A percentile compares a stretch with the other conserved stretches of the same genome.
Evolutionary conservation across 108 stramenopile species (phyloP).

Genomic region (Epithemia pelagica): DNA sequence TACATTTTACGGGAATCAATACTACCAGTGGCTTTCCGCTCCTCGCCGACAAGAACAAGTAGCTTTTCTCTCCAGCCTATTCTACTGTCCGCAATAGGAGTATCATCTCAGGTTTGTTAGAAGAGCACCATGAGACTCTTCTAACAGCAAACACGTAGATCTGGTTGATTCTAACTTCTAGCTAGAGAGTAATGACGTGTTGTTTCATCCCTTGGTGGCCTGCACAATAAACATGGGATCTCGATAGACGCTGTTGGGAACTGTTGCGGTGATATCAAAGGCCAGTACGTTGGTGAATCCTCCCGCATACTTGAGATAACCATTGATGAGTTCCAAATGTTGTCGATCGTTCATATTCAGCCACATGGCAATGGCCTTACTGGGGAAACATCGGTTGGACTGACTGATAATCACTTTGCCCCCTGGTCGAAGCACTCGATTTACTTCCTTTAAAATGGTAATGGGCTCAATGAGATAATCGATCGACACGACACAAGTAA

Average conservation of each 20-base stretch:
- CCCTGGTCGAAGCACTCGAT: slow-evolving; percentile 82
- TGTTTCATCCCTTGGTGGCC: slow-evolving; percentile 38
- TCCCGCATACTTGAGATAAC: slow-evolving; percentile 78
- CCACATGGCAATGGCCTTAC: slow-evolving; percentile 93
- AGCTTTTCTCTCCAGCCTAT: no score
- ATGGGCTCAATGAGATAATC: slow-evolving; percentile 89
- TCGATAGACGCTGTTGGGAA: slow-evolving; percentile 36
- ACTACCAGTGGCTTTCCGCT: no score
- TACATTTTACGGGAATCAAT: no score
- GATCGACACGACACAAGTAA: slow-evolving; percentile 92
- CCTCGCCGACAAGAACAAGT: no score
- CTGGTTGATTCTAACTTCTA: no score
- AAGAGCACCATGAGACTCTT: no score
- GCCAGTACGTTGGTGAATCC: slow-evolving; percentile 53
- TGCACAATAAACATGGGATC: slow-evolving; percentile 84
- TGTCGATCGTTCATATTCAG: slow-evolving; percentile 88
- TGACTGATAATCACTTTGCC: slow-evolving; percentile 90
- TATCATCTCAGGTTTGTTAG: no score
- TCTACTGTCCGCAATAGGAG: no score
- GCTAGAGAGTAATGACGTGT: no score
- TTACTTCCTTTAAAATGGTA: slow-evolving; percentile 81
- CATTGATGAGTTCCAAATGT: slow-evolving; percentile 88
- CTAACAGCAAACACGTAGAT: no score
- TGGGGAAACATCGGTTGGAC: slow-evolving; percentile 90
- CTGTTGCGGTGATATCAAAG: slow-evolving; percentile 72